phyloP scores from a whole-genome alignment of 2,329 filamentous ascomycete genomes.

The Albophoma yamanashiensis region DNA sequence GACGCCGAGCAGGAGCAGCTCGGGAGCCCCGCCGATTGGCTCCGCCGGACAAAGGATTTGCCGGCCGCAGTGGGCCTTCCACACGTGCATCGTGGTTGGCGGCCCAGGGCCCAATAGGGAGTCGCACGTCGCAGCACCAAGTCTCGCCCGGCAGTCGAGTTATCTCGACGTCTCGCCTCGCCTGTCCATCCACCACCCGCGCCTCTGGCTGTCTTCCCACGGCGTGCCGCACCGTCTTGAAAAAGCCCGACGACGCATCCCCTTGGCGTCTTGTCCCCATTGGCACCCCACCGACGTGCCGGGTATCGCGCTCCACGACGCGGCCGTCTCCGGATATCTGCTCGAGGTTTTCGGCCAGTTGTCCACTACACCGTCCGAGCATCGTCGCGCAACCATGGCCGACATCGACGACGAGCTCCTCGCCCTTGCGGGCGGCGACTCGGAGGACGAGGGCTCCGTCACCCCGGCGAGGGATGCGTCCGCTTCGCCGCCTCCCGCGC shows the following conservation, averaged over 20 bases:
- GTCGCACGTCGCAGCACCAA: not conserved
- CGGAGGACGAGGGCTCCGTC: conserved; percentile 46
- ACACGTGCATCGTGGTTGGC: not conserved
- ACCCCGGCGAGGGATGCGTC: conserved; percentile 44
- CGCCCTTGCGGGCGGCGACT: conserved; percentile 75
- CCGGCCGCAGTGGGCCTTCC: not conserved
- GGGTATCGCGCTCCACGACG: not conserved
- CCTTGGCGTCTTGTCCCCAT: not conserved
- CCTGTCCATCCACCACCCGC: not conserved
- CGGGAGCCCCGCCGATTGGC: conserved; percentile 1
- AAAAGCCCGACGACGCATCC: not conserved
- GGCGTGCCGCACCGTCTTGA: not conserved
- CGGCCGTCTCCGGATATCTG: not conserved
- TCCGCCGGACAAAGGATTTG: conserved; percentile 2
- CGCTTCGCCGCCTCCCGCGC: conserved; percentile 35
- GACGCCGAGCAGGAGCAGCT: not conserved
- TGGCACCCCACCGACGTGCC: not conserved
- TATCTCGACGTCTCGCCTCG: not conserved
- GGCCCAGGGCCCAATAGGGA: not conserved
- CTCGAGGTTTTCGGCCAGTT: not conserved
- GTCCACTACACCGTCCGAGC: not conserved
- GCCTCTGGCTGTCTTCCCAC: not conserved
- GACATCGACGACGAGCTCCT: conserved; percentile 91
- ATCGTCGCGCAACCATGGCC: conserved; percentile 48
- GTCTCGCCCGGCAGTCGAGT: not conserved